phyloP scores from a whole-genome alignment of 2,329 filamentous ascomycete species.

The Thielaviopsis musarum region DNA sequence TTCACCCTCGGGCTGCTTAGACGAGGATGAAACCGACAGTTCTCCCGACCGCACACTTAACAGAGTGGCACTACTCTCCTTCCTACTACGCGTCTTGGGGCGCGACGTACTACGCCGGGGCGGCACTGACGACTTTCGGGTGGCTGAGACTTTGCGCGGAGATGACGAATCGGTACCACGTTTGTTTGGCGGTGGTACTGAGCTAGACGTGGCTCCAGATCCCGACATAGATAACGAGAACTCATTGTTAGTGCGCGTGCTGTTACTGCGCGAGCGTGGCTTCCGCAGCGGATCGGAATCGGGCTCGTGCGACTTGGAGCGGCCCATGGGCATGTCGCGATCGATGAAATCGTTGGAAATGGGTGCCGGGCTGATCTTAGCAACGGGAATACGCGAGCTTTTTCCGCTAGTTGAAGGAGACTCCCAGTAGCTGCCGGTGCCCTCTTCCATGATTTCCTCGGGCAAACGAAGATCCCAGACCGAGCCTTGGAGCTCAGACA shows the following conservation, averaged over 20 bases:
- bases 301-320: constrained; percentile 19
- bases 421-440: constrained; percentile 34
- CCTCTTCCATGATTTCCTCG: constrained; percentile 55
- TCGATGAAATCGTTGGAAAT: constrained; percentile 57
- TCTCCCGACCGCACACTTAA: constrained; percentile 48
- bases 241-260: constrained; percentile 34
- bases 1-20: constrained; percentile 71
- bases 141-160: constrained; percentile 13
- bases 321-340: constrained; percentile 49
- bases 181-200: constrained; percentile 7
- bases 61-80: constrained; percentile 44
- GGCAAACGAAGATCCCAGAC: constrained; percentile 59
- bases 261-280: constrained; percentile 53
- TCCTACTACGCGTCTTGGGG: constrained; percentile 17
- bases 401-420: constrained; percentile 22
- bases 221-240: neutral
- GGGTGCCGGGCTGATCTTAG: constrained; percentile 62
- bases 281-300: constrained; percentile 35
- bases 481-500: constrained; percentile 25
- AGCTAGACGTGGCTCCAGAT: constrained; percentile 1
- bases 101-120: constrained; percentile 23
- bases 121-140: constrained; percentile 29
- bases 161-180: constrained; percentile 7
- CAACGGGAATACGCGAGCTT: constrained; percentile 73
- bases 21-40: constrained; percentile 19